Evolutionary conservation across 768 basidiomycete genomes (phyloP), one percentile per base, ranked within the genome.

Genomic region (Lentinula boryana): DNA sequence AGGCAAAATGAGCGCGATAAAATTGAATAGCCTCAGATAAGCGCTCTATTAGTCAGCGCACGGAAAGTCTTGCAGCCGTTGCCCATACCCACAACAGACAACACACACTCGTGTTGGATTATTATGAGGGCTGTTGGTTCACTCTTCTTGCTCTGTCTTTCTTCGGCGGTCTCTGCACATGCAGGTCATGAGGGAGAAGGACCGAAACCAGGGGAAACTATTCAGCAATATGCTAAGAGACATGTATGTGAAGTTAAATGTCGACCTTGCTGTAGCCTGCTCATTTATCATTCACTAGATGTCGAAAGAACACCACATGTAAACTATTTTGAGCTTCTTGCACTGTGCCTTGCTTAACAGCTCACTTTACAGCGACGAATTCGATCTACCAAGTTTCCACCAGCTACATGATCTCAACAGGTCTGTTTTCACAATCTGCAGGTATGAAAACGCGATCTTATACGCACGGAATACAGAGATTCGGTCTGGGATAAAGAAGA

Each of bases 351-450:
- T 43, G 13, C 23, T 41, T n/a, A 32, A 51, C 2, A 10, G 16
- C 51, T 16, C n/a, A 13, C 44, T 63, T 61, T 40, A 69, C 33
- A 94, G 93, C 61, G 90, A 93, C 69, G 83, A 85, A 43, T 96
- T 92, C 65, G 94, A 89, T 68, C 75, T 84, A 46, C 79, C 85
- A 66, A 91, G 93, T 71, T 99, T 99, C 84, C 96, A 97, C 82
- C 87, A 90, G 63, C 77, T 99, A 12, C 96, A 99, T 74, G 96
- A 99, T 75, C 78, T 99, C 60, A 86, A 98, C 74, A 77, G 85
- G 89, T 88, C 63, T 64, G 81, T 68, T 31, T 27, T 36, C 43
- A 46, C 57, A 46, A 32, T n/a, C 41, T n/a, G 23, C 18, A 13
- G 8, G 13, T 7, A 23, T 31, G 21, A 43, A 21, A 21, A 27